A percentile compares a stretch with the other conserved stretches of the same genome.
Conservation (phyloP, 2,329 filamentous ascomycete genomes). For the Incumbomyces lentus region DNA sequence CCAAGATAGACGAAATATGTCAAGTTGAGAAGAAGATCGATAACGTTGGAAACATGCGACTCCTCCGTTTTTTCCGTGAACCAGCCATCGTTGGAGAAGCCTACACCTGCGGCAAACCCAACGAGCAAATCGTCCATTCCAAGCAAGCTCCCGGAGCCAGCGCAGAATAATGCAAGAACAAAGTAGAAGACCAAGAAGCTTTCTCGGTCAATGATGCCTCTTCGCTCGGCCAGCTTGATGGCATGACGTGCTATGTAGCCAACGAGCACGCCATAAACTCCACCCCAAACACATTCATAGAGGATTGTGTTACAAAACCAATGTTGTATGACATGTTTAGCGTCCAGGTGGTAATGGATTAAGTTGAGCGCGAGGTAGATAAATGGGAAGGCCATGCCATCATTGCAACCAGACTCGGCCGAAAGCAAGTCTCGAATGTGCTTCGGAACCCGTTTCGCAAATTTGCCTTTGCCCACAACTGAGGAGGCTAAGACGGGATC, state of each 20-base stretch:
- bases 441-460: constrained; percentile 92
- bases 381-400: constrained; percentile 99
- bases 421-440: constrained; percentile 92
- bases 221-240: constrained; percentile 77
- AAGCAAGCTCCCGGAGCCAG: constrained; percentile 80
- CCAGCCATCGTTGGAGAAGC: constrained; percentile 98
- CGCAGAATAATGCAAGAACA: constrained; percentile 87
- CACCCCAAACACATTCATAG: constrained; percentile 92
- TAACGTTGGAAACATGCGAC: constrained; percentile 97
- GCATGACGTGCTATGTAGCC: constrained; percentile 85
- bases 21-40: constrained; percentile 92
- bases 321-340: constrained; percentile 61
- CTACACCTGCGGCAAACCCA: constrained; percentile 91
- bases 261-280: constrained; percentile 73
- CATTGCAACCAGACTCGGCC: constrained; percentile 95
- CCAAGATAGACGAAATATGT: constrained; percentile 97
- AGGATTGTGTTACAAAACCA: constrained; percentile 85
- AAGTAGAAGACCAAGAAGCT: constrained; percentile 99
- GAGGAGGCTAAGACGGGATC: constrained; percentile 95
- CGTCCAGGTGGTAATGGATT: constrained; percentile 65
- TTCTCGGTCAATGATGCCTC: constrained; percentile 82
- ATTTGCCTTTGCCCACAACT: constrained; percentile 97
- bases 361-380: constrained; percentile 87
- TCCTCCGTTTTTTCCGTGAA: constrained; percentile 97
- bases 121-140: constrained; percentile 90